phyloP scores from a whole-genome alignment of 805 yeast genomes.

The Ogataea haglerorum region DNA sequence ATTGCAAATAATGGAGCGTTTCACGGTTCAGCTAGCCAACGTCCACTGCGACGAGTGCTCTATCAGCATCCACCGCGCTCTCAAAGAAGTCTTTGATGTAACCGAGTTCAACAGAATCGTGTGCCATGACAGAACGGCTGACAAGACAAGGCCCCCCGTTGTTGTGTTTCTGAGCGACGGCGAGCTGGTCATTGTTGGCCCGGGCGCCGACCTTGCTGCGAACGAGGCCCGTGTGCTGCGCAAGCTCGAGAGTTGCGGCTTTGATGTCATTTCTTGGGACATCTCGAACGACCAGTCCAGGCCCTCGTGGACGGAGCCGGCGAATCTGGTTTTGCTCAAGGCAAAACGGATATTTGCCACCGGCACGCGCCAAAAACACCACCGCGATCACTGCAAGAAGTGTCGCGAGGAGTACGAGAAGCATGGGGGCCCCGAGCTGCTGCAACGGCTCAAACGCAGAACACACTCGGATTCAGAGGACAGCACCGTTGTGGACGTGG shows the following conservation, averaged over 20 bases:
- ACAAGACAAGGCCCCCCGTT: conserved; percentile 15
- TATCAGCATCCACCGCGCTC: conserved; percentile 30
- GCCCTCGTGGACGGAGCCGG: conserved; percentile 16
- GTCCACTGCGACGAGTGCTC: conserved; percentile 58
- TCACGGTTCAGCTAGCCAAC: conserved; percentile 37
- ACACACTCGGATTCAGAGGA: conserved; percentile 14
- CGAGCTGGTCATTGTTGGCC: conserved; percentile 29
- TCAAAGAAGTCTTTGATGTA: conserved; percentile 25
- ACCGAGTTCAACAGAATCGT: conserved; percentile 15
- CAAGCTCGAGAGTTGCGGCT: conserved; percentile 36
- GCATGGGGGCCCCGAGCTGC: conserved; percentile 7
- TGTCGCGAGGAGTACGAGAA: conserved; percentile 34
- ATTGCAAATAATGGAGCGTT: conserved; percentile 20
- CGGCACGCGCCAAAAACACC: conserved; percentile 26
- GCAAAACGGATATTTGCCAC: conserved; percentile 7
- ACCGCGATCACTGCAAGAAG: conserved; percentile 39
- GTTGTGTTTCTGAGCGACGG: conserved; percentile 26
- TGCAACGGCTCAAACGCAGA: neutral
- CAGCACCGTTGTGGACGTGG: conserved; percentile 25
- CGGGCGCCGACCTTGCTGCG: conserved; percentile 15
- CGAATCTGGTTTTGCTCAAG: conserved; percentile 16
- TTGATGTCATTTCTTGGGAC: conserved; percentile 28
- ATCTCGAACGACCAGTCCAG: conserved; percentile 7
- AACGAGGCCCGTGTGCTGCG: conserved; percentile 28
- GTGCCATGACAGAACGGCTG: conserved; percentile 3